Conservation (phyloP, 2,329 filamentous ascomycete species). For the Epichloe sylvatica region DNA sequence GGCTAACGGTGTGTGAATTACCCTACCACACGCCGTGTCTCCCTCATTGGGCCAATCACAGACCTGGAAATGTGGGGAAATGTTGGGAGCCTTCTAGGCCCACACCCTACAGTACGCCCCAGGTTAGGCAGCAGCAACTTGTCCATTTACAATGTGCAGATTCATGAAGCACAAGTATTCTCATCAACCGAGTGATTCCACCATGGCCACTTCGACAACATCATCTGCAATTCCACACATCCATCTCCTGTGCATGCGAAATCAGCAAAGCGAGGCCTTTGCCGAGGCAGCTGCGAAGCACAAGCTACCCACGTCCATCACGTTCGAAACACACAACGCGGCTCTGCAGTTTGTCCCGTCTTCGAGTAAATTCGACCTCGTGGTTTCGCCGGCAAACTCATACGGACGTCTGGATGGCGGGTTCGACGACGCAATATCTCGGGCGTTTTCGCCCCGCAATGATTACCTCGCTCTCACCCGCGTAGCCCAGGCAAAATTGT, state of each 20-base stretch:
- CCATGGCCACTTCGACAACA: neutral
- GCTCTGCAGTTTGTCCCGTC: constrained; percentile 24
- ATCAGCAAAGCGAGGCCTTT: constrained; percentile 24
- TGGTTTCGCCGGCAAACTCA: constrained; percentile 41
- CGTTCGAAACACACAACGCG: constrained; percentile 24
- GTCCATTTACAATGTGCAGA: too few species aligned
- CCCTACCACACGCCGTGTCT: too few species aligned
- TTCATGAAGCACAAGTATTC: too few species aligned
- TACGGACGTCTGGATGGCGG: constrained; percentile 39
- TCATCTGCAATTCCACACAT: constrained; percentile 6
- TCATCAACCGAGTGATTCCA: neutral
- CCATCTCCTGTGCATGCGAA: constrained; percentile 9
- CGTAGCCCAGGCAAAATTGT: constrained; percentile 29
- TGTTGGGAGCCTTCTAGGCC: too few species aligned
- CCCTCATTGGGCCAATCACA: too few species aligned
- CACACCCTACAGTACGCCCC: too few species aligned
- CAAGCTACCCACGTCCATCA: constrained; percentile 17
- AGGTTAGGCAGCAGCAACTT: too few species aligned
- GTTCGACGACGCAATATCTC: constrained; percentile 41
- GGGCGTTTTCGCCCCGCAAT: constrained; percentile 28
- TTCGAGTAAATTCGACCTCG: constrained; percentile 27
- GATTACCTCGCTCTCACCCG: constrained; percentile 34
- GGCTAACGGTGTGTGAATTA: too few species aligned
- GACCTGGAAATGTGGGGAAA: too few species aligned
- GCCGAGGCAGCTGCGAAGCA: constrained; percentile 17